Base-by-base conservation (phyloP, 2,329 filamentous ascomycete species). In the Beauveria caledonica region DNA sequence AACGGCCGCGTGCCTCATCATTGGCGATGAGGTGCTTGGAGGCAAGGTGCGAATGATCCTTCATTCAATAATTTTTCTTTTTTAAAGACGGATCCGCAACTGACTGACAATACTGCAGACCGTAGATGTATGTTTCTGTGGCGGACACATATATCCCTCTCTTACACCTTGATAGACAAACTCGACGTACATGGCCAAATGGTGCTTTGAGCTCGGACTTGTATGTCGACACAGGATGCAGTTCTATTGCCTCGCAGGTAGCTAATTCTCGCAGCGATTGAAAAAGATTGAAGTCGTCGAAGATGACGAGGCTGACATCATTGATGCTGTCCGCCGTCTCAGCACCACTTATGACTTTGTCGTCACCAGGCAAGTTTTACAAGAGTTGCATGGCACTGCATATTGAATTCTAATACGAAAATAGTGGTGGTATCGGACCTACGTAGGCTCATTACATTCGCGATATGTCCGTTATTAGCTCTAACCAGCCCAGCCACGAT, bases 11-110 rank as follows among this genome's bases (percentile, higher is more conserved):
- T 96, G 91, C 73, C 76, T 97, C 64, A 92, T 99, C 62, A 97
- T 99, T 68, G 93, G 93, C n/a, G 93, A 97, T 75, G 93, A 97
- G 74, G 92, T 97, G 5, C 80, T 97, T 4, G 92, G 92, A 23
- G 93, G 94, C 68, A 97, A 97, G 87, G 92, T 59, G 29, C 27
- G 61, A 25, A 78, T 69, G 6, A 9, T 19, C 25, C 7, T 36
- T 49, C 8, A 7, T n/a, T n/a, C 9, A 11, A 11, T 48, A 1
- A 29, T 51, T 51, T 1, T 11, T 13, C 5, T 15, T 15, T 5
- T 15, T 3, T 6, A 15, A 5, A 11, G 58, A 40, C 52, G 40
- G 46, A 56, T 58, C 61, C 15, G 19, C 19, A 39, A 29, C 33
- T 60, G 23, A 54, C 45, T 29, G 39, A 42, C 27, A 9, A n/a